Conservation (phyloP, 805 yeast species). For the Myxozyma neotropica region DNA sequence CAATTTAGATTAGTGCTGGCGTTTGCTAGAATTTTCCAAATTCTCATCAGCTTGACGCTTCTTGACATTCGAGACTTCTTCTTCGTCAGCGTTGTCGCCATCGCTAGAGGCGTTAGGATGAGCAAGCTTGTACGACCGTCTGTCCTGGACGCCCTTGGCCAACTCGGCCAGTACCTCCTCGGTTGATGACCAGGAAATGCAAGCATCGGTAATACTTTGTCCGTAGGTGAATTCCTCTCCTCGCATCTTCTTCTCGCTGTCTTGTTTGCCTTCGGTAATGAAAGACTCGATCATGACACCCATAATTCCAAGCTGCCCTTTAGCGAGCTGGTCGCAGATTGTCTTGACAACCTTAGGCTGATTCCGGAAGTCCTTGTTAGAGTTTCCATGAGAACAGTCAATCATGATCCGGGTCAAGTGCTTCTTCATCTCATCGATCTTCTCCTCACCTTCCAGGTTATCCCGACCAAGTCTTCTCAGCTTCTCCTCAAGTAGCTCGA, state of each 20-base stretch:
- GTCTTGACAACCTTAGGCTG: conserved; percentile 86
- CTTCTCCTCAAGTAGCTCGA: conserved; percentile 46
- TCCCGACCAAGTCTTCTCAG: conserved; percentile 46
- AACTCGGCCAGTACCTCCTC: conserved; percentile 67
- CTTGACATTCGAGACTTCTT: conserved; percentile 1
- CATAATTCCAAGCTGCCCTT: conserved; percentile 75
- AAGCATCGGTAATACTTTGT: conserved; percentile 95
- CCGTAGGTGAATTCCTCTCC: conserved; percentile 81
- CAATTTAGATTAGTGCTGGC: not conserved
- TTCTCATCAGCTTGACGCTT: conserved; percentile 4
- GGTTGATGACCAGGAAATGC: conserved; percentile 89
- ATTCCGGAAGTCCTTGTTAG: conserved; percentile 84
- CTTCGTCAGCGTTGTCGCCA: conserved; percentile 24
- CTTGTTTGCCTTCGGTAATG: conserved; percentile 89
- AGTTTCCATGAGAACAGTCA: conserved; percentile 97
- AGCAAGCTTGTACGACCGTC: conserved; percentile 52
- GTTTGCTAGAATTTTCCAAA: conserved; percentile 2
- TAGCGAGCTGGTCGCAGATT: conserved; percentile 75
- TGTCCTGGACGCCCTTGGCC: conserved; percentile 75
- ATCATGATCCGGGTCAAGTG: conserved; percentile 78
- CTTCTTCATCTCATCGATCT: conserved; percentile 36
- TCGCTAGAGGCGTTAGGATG: conserved; percentile 22
- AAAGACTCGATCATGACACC: conserved; percentile 98
- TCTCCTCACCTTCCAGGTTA: conserved; percentile 32
- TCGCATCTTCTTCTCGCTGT: conserved; percentile 50